These are phyloP conservation scores for Lepraria neglecta DNA, from an alignment of 495 filamentous ascomycete genomes.

Conservation along the genomic window DNA sequence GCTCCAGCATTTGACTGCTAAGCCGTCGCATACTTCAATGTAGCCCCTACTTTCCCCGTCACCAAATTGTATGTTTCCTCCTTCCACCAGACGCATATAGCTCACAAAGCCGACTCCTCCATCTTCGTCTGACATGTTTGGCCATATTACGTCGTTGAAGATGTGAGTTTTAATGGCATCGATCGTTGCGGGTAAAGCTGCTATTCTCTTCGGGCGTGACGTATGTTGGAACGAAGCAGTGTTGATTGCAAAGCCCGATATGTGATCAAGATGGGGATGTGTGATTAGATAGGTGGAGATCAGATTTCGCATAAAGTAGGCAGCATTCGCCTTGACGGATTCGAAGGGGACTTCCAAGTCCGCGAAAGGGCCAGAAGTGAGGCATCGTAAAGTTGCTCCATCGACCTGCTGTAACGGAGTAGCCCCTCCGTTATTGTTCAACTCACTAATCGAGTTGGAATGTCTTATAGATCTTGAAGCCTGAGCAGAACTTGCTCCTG, in stretches of 20 bases:
- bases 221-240: constrained; percentile 74
- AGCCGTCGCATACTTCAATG: constrained; percentile 73
- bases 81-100: constrained; percentile 80
- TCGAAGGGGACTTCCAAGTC: constrained; percentile 59
- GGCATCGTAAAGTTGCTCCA: constrained; percentile 15
- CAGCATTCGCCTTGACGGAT: constrained; percentile 67
- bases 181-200: constrained; percentile 78
- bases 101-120: constrained; percentile 87
- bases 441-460: constrained; percentile 8
- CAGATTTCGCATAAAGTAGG: constrained; percentile 66
- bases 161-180: constrained; percentile 85
- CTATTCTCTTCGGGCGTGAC: constrained; percentile 69
- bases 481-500: constrained; percentile 17
- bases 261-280: constrained; percentile 90
- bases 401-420: constrained; percentile 28
- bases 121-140: constrained; percentile 93
- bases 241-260: constrained; percentile 86
- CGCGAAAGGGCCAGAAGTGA: constrained; percentile 58
- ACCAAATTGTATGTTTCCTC: constrained; percentile 74
- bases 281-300: constrained; percentile 87
- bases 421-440: constrained; percentile 6
- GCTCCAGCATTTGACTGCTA: constrained; percentile 68
- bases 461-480: constrained; percentile 1
- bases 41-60: constrained; percentile 72
- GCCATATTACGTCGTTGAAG: constrained; percentile 98